phyloP scores from a whole-genome alignment of 192 early-diverging fungal genomes.

The Coemansia sp. region DNA sequence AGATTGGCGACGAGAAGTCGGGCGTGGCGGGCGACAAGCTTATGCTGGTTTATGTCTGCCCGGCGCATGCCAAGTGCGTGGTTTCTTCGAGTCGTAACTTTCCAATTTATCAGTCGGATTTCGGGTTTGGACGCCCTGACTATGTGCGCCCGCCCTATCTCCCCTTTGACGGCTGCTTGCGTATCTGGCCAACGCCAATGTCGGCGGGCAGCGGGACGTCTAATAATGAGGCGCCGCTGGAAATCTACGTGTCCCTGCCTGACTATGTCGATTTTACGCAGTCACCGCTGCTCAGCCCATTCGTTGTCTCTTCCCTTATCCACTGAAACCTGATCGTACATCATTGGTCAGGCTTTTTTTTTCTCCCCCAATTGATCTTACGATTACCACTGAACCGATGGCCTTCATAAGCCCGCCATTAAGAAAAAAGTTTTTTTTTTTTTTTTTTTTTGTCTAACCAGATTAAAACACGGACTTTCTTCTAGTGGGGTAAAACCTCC shows the following conservation, averaged over 20 bases:
- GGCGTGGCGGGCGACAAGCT: conserved; percentile 10
- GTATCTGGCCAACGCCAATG: conserved; percentile 45
- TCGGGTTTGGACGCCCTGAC: conserved; percentile 41
- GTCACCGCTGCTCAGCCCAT: conserved; percentile 32
- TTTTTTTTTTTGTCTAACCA: neutral
- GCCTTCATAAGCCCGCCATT: neutral
- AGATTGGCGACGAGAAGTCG: conserved; percentile 16
- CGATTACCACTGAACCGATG: neutral
- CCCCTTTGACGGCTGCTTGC: conserved; percentile 50
- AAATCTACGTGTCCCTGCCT: conserved; percentile 43
- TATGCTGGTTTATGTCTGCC: conserved; percentile 40
- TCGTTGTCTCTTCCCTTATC: neutral
- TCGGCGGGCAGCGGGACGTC: neutral
- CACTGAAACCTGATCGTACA: neutral
- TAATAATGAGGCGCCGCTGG: conserved; percentile 22
- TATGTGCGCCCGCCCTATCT: conserved; percentile 49
- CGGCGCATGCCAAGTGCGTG: conserved; percentile 30
- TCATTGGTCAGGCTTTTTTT: neutral
- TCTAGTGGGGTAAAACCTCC: neutral
- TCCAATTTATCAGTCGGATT: conserved; percentile 46
- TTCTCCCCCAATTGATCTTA: neutral
- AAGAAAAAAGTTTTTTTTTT: neutral
- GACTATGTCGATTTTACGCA: conserved; percentile 30
- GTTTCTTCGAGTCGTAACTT: conserved; percentile 46
- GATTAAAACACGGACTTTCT: neutral